Base-by-base conservation (phyloP, 2,329 filamentous ascomycete genomes). In the Ophiocordyceps camponoti-saundersi region DNA sequence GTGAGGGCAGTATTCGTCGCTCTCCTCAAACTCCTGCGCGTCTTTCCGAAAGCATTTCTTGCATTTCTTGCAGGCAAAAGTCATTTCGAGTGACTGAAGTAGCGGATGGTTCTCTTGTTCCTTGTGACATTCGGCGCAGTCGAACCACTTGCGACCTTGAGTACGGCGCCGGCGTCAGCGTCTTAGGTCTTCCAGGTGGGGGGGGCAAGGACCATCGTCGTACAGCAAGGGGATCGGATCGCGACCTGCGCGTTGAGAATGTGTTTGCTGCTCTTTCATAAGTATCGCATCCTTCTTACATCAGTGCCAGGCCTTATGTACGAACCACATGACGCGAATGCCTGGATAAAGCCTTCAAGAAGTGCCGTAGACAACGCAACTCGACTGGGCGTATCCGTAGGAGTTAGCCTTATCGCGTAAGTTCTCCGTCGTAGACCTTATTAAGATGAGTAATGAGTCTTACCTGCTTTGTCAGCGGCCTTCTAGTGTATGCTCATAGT, bases 1-100 rank as follows among this genome's bases (percentile, higher is more conserved):
- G 69, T 95, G 86, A 21, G 92, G 93, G 71, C 92, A 98, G 73
- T 94, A 98, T 64, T 98, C 93, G 68, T 98, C 92, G 61, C 85
- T 82, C 56, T 98, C 92, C 56, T 98, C 92, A 57, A 95, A 95
- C 62, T 95, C 85, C 53, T 78, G 70, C 43, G 83, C 83, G 58
- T 98, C 86, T 63, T 96, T 98, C 55, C 92, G 83, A 72, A 98
- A 98, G 65, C 82, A 89, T 68, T 98, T 98, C 56, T 84, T 89
- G 79, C 92, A 98, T 70, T 98, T 98, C 59, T 98, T 98, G 77
- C 92, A 98, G 46, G 86, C 87, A 59, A 98, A 96, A 36, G 72
- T 77, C 87, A 98, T 94, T 60, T 98, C 92, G 56, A 81, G 73
- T 53, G 72, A 73, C 66, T 94, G 84, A 47, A 77, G 67, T 21